Percentiles rank a stretch among this genome's conserved stretches.
These are phyloP conservation scores for Elongisporangium anandrum DNA, from an alignment of 352 stramenopile genomes.

Conservation along the genomic window DNA sequence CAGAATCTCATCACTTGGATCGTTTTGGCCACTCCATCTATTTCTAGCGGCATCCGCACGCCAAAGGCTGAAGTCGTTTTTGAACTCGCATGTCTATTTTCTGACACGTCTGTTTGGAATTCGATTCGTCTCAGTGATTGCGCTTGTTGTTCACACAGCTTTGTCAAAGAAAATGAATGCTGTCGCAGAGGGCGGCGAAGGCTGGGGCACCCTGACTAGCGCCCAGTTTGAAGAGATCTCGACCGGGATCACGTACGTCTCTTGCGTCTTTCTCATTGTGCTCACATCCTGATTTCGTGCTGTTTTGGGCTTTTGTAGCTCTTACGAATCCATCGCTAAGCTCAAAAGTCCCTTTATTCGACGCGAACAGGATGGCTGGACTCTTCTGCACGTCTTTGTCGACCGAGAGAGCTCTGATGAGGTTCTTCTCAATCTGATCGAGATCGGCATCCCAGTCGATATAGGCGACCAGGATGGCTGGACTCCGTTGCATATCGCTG, in stretches of 20 bases:
- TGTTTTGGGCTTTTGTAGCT: not conserved
- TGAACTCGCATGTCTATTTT: not conserved
- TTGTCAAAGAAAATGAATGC: not conserved
- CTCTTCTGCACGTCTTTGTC: conserved; percentile 48
- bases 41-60: not conserved
- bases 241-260: conserved; percentile 43
- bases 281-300: too few species aligned
- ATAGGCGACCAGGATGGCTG: conserved; percentile 35
- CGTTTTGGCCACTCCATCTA: not conserved
- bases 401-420: conserved; percentile 50
- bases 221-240: conserved; percentile 42
- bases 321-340: conserved; percentile 7
- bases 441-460: conserved; percentile 29
- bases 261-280: not conserved
- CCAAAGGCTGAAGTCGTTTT: not conserved
- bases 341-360: conserved; percentile 20
- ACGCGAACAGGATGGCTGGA: conserved; percentile 41
- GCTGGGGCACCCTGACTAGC: conserved; percentile 26
- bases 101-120: not conserved
- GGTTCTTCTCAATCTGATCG: conserved; percentile 37
- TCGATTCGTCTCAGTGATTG: not conserved
- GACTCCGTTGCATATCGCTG: conserved; percentile 56
- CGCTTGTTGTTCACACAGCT: not conserved
- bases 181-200: not conserved
- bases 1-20: not conserved